Evolutionary conservation across 306 rosid species (phyloP), one percentile per base, ranked within the genome.

Genomic region (Acacia confusa): DNA sequence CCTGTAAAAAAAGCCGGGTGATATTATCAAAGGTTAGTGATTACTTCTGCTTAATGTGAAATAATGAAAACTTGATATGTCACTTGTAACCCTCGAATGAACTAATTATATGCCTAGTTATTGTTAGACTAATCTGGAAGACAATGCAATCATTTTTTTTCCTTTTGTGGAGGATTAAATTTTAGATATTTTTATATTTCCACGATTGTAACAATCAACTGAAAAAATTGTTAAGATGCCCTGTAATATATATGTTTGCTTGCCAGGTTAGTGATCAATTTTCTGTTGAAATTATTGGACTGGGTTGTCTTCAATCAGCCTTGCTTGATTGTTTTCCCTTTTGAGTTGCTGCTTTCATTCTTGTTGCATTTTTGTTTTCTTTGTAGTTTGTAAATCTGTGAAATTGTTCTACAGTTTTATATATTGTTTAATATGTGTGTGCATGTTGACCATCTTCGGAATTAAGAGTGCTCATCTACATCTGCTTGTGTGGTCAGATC

Each of bases 11-110:
- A 30, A 69, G 75, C 79, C 82, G 78, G 65, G 80, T 77, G 76
- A 36, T 36, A 36, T 43, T 81, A 58, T 76, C 90, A 78, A 89
- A 87, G 97, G 99, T 93, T 53, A 84, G 92, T 84, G 22, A 22
- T 22, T 76, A 36, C 74, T 79, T 15, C 34, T 43, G 20, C 69
- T 82, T 72, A n/a, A 47, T 80, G 83, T 41, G 25, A 58, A 40
- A 15, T 66, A 10, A 3, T 55, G 43, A 30, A 24, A 12, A 36
- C 77, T 79, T 40, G n/a, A 32, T 22, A 76, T 65, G 70, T 41
- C 76, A 47, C 47, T 76, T 69, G 69, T 64, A 70, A 53, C 53
- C 6, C 34, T 1, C 41, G 41, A 16, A 34, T 40, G 43, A 67
- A 67, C 34, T 55, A 27, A 41, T 16, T 16, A 71, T n/a, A n/a